A percentile compares a stretch with the other conserved stretches of the same genome.
phyloP scores from a whole-genome alignment of 2,329 filamentous ascomycete species.

The Pseudopyricularia cyperi region DNA sequence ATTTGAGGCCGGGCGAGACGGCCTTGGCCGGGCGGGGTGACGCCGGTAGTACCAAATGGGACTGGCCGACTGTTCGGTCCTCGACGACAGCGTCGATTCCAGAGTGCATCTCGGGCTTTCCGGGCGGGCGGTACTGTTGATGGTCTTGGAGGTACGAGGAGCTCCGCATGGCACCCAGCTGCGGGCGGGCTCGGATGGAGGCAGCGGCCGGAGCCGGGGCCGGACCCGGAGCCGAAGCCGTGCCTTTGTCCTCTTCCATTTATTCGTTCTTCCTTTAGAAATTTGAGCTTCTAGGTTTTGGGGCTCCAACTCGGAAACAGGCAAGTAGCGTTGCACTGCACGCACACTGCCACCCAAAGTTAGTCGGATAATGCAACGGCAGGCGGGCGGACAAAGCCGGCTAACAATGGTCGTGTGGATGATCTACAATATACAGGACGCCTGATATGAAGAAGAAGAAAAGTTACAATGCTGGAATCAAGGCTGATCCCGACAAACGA shows the following conservation, averaged over 20 bases:
- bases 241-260: background rate
- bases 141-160: slow-evolving; percentile 50
- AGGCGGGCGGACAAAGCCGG: background rate
- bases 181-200: slow-evolving; percentile 24
- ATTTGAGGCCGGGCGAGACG: background rate
- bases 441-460: background rate
- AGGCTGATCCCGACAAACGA: background rate
- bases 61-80: slow-evolving; percentile 15
- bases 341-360: no score
- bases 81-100: slow-evolving; percentile 55
- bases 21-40: slow-evolving; percentile 18
- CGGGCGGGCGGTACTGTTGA: slow-evolving; percentile 48
- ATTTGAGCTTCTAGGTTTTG: no score
- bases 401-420: no score
- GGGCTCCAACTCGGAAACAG: background rate
- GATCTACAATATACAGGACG: background rate
- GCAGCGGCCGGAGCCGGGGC: background rate
- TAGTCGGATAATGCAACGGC: background rate
- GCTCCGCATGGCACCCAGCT: slow-evolving; percentile 41
- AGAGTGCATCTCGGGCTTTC: slow-evolving; percentile 39
- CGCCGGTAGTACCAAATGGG: slow-evolving; percentile 23
- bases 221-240: slow-evolving; percentile 2
- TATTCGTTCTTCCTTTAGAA: background rate
- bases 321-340: background rate
- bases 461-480: background rate